Evolutionary conservation across 768 basidiomycete species (phyloP), one percentile per base, ranked within the genome.

Genomic region (Saitozyma podzolica): DNA sequence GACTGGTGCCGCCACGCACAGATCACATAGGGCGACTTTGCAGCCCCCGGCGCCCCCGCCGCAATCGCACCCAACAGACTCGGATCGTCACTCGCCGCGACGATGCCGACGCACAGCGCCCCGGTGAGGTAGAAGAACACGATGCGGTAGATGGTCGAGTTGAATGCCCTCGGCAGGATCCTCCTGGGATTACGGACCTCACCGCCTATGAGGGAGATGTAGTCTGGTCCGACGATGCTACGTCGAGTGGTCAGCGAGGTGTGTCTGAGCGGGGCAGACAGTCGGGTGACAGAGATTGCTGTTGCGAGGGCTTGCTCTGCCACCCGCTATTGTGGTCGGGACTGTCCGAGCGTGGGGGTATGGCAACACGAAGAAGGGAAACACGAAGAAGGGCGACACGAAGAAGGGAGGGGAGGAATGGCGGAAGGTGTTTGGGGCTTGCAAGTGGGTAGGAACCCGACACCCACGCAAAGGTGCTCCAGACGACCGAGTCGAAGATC

Each of bases 131-230:
- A 69, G 59, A 69, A 60, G 53, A 65, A 50, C 9, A 61, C 37
- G 58, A 68, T 59, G 19, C 69, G 59, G 59, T 59, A 69, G 53
- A 65, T 61, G 41, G 56, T 65, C 13, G 63, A 54, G 41, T 67
- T 67, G 68, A 68, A 67, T 13, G 66, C 68, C n/a, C 54, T 61
- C 7, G 68, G 68, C 10, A 69, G 39, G 45, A 69, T 57, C 50
- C 64, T 54, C 42, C 67, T 59, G 50, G 66, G 70, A 50, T 66
- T 62, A 58, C 62, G 61, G 41, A 64, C 61, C 43, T 67, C 69
- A n/a, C 66, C 66, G 29, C 49, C 57, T 10, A 65, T 55, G 13
- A 63, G 50, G 6, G 67, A 65, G 56, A 70, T 66, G 54, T 66
- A 69, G 14, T 69, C 68, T 3, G 68, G 68, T 8, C 68, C 68